Evolutionary conservation across 2,329 filamentous ascomycete genomes (phyloP), one percentile per base, ranked within the genome.

Genomic region (Sporothrix pseudoabietina): DNA sequence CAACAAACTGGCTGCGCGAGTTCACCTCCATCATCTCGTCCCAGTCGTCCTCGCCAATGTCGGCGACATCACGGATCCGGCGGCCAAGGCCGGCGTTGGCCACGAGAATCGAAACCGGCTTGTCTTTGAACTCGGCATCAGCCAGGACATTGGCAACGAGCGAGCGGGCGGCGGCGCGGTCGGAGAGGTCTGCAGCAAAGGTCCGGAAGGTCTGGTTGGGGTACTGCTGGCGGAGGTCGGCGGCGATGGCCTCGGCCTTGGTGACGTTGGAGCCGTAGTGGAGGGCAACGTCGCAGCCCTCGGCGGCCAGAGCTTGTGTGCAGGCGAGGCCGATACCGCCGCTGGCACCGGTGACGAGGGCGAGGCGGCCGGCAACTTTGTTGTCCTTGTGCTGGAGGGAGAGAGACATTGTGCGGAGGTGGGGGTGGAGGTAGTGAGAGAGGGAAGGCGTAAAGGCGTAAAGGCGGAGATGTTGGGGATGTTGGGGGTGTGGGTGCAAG

Each of bases 61-160:
- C 89, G 77, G 85, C 82, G 66, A 89, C 84, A 66, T 82, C 79
- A 2, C 81, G 81, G 73, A 90, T 86, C n/a, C 89, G 84, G 78
- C 89, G 89, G 55, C 89, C 90, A 76, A 90, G 86, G 0, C 90
- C 90, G 1, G 90, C 90, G 77, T 92, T 92, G 10, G 87, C 87
- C 35, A 92, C 80, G 2, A 92, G 82, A 30, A 92, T 91, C 71
- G 84, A 81, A 35, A 90, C 85, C 73, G 89, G 41, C 41, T 82
- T 78, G 72, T 87, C 88, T 55, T 84, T 81, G 19, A 89, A 85
- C 49, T 87, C 84, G 8, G 52, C 14, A 35, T 75, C 73, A 30
- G 85, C 83, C 19, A 74, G 52, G 12, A 74, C 55, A 1, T 44
- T 35, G 39, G n/a, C 39, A 1, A 74, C 73, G 16, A 74, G 63